phyloP scores from a whole-genome alignment of 2,329 filamentous ascomycete species.

The Sclerotinia nivalis region DNA sequence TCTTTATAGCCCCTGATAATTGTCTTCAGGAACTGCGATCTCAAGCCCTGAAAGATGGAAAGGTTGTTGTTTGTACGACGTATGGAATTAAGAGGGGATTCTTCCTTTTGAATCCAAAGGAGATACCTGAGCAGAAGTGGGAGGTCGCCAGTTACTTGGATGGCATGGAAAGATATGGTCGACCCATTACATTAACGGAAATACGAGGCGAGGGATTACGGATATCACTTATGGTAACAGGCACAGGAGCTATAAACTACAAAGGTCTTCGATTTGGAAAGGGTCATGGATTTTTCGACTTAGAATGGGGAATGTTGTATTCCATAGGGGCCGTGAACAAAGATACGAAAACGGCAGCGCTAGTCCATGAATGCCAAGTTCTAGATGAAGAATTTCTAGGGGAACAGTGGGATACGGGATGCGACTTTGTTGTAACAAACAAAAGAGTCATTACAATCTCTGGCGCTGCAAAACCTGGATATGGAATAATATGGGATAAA shows the following conservation, averaged over 20 bases:
- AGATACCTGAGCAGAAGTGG: conserved; percentile 37
- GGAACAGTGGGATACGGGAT: conserved; percentile 46
- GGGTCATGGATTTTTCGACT: conserved; percentile 46
- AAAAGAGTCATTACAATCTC: conserved; percentile 39
- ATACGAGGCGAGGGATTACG: conserved; percentile 40
- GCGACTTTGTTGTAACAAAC: conserved; percentile 46
- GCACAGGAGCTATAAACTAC: conserved; percentile 45
- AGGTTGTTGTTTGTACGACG: conserved; percentile 46
- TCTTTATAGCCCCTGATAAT: conserved; percentile 49
- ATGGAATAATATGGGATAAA: conserved; percentile 45
- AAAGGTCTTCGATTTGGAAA: conserved; percentile 46
- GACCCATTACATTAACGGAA: conserved; percentile 42
- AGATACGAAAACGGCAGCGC: conserved; percentile 39
- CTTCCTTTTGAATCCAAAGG: conserved; percentile 44
- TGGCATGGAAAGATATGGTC: conserved; percentile 48
- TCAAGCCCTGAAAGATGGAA: conserved; percentile 45
- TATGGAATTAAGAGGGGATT: conserved; percentile 47
- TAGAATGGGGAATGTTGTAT: conserved; percentile 47
- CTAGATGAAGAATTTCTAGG: conserved; percentile 42
- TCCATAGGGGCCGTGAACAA: conserved; percentile 40
- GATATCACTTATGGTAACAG: conserved; percentile 43
- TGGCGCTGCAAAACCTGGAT: conserved; percentile 41
- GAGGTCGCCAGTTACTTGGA: conserved; percentile 45
- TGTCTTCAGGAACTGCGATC: conserved; percentile 46
- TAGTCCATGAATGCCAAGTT: conserved; percentile 48